Evolutionary conservation across 257 asterid genomes (phyloP), one percentile per base, ranked within the genome.

Genomic region (Euphrasia confusa): DNA sequence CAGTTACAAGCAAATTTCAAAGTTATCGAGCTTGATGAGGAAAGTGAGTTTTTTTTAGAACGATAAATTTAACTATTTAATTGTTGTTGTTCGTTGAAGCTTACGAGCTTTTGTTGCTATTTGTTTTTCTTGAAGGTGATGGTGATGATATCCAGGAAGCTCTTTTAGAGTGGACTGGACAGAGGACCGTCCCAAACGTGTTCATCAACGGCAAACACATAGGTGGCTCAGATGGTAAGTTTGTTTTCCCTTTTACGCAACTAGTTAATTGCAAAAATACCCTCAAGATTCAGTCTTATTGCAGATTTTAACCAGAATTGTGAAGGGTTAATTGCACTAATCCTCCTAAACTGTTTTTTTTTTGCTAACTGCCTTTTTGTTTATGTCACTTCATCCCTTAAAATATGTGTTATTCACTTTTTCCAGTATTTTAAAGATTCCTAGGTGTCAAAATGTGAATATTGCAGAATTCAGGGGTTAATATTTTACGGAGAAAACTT

Each of bases 211-310:
- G 86, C 64, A 85, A 90, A 37, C 97, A 90, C 63, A 84, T 90
- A 11, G 97, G 97, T 11, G 97, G 97, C 61, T 90, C 73, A 56
- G 96, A 87, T 55, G 79, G 95, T 89, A 71, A 66, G 83, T 69
- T 54, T 54, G 13, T 7, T 18, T 11, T 0, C 28, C 10, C 6
- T n/a, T 49, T 14, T n/a, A 49, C 21, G 55, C 4, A n/a, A 14
- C 17, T n/a, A 3, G 21, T 49, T 49, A 14, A 44, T 49, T 49
- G 17, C 26, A 7, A 49, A 49, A 5, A 33, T 33, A 33, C 39
- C 39, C 40, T 32, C 40, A 5, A 3, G 33, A 30, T 30, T 30
- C 33, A 30, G 33, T 30, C 54, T 48, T 48, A 48, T n/a, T 5
- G 21, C 13, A 42, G 13, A 9, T 3, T 7, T 42, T 21, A 21